Evolutionary conservation across 2,329 filamentous ascomycete genomes (phyloP), one percentile per base, ranked within the genome.

Genomic region (Aureobasidium subglaciale): DNA sequence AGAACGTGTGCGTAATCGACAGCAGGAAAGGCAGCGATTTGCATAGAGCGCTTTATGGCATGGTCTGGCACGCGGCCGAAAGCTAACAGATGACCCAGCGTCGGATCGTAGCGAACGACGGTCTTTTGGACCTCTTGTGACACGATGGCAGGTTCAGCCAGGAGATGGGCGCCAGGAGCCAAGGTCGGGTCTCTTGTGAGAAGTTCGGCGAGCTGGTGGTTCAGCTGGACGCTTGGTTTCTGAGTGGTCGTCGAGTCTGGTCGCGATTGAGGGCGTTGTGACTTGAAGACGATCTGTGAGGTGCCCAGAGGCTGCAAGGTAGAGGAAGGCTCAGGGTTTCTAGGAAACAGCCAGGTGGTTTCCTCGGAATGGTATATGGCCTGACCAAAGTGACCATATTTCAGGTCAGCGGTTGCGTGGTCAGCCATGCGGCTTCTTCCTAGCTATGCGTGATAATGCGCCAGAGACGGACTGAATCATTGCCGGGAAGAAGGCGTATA

Each of bases 1-100:
- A 89, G 68, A 1, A 80, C 69, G 60, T 84, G 79, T 1, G 82
- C 80, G 13, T 75, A 77, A 46, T 77, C 74, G n/a, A 85, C 85
- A 2, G 77, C 59, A 4, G 63, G 60, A 34, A 67, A 64, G 2
- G 64, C 68, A 10, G 67, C 65, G 2, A 74, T 58, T 4, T 66
- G 65, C 15, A 69, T 65, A 5, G 71, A 60, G 11, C 63, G 62
- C 40, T 65, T 59, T 35, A 58, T 62, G 2, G 62, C 56, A 20
- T 67, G 61, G 9, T 77, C 59, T 73, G 80, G 58, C 77, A 72
- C 61, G 72, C 80, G 77, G 1, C 84, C 84, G 25, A 82, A 71
- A 2, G 78, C 77, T 20, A 88, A 72, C 4, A 85, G 67, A 11
- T 63, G 62, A 16, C 73, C 72, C 24, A 67, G 55, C 2, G 66